Conservation (phyloP, 2,329 filamentous ascomycete species). For the Colletotrichum camelliae region DNA sequence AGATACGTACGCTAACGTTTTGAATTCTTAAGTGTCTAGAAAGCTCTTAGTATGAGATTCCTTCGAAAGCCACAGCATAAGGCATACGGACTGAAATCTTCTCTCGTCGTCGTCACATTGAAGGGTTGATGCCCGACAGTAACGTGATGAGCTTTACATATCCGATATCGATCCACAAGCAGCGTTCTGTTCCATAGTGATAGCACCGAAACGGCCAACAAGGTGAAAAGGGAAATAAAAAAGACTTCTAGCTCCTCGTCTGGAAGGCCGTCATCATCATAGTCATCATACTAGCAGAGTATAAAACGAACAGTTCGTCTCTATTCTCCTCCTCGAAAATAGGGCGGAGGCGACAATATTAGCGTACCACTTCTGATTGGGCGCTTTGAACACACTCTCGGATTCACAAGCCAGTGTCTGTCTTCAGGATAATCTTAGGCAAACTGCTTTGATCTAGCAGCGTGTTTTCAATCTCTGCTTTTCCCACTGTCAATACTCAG, state of each 20-base stretch:
- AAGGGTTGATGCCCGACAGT: background rate
- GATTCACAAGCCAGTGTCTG: background rate
- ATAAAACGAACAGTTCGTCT: background rate
- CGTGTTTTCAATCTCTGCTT: background rate
- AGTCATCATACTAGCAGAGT: background rate
- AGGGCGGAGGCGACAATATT: no score
- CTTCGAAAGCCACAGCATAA: accelerated
- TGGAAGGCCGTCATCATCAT: background rate
- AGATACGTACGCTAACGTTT: no score
- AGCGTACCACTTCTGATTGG: background rate
- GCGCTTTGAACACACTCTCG: background rate
- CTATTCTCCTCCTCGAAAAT: background rate
- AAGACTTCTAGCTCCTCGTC: background rate
- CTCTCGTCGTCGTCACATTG: background rate
- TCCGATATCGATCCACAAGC: background rate
- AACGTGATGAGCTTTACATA: background rate
- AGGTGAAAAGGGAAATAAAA: background rate
- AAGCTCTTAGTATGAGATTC: background rate
- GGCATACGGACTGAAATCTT: background rate
- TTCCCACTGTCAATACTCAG: background rate
- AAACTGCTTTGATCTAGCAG: background rate
- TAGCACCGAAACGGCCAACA: background rate
- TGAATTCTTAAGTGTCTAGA: no score
- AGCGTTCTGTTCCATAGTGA: background rate
- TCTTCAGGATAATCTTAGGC: background rate